Base-by-base conservation (phyloP, 257 asterid genomes). In the Avicennia marina region DNA sequence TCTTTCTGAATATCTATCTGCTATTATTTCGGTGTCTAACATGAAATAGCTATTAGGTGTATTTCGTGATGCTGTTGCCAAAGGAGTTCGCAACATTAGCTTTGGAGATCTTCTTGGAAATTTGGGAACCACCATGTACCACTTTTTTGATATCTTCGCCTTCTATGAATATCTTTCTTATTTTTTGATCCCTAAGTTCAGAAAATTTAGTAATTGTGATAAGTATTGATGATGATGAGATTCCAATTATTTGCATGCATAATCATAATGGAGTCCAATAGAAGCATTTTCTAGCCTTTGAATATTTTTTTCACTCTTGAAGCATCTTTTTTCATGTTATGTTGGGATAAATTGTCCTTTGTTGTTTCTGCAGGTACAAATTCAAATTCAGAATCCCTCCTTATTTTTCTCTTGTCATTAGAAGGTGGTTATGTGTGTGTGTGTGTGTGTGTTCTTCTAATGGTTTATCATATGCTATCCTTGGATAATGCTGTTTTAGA, bases 381-480 rank as follows among this genome's bases (percentile, higher is more conserved):
- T 91, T 88, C 86, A 91, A 91, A 77, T 91, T 91, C 71, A 78
- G 70, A 66, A 88, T 91, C 72, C 98, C 98, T 53, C 75, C 95
- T 24, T 91, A 91, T 71, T 91, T 91, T 69, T 91, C 96, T 54
- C 95, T 91, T 13, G 93, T 91, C 67, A 88, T 91, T 44, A 86
- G 96, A 72, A 91, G 96, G 98, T 91, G 67, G 45, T 19, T 61
- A n/a, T n/a, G n/a, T n/a, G n/a, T n/a, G n/a, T n/a, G n/a, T n/a
- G n/a, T n/a, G n/a, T n/a, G n/a, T n/a, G n/a, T n/a, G 49, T 46
- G 9, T 33, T 52, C 24, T 31, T 64, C 43, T 47, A 43, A 45
- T 16, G 6, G 13, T 31, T 44, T 56, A 42, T 53, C 2, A 17
- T 60, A 11, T 49, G 18, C n/a, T 36, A 55, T 42, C 41, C 15